Conservation (phyloP, 2,329 filamentous ascomycete genomes). For the Aspergillus tamarii region DNA sequence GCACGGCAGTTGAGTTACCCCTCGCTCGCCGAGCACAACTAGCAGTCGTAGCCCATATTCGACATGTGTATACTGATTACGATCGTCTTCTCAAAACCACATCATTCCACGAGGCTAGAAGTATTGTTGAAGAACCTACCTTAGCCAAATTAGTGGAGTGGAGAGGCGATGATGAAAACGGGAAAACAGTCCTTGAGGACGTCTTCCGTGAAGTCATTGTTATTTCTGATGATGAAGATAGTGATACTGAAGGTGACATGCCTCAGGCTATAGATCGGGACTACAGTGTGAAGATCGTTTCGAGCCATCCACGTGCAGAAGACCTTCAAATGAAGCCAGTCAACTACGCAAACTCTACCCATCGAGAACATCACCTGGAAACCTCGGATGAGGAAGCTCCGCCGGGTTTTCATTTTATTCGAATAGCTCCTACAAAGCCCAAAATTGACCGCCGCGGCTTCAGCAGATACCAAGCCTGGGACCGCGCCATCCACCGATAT, state of each 20-base stretch:
- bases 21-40: constrained; percentile 62
- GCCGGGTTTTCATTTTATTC: constrained; percentile 42
- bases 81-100: constrained; percentile 59
- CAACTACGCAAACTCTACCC: constrained; percentile 25
- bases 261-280: constrained; percentile 33
- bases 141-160: constrained; percentile 63
- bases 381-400: constrained; percentile 40
- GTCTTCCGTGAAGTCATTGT: constrained; percentile 67
- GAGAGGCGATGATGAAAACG: constrained; percentile 62
- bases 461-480: constrained; percentile 52
- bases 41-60: constrained; percentile 64
- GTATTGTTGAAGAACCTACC: constrained; percentile 57
- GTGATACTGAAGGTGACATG: constrained; percentile 42
- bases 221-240: constrained; percentile 64
- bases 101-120: constrained; percentile 58
- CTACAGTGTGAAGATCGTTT: constrained; percentile 48
- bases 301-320: constrained; percentile 40
- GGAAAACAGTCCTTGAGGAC: constrained; percentile 59
- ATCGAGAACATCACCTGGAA: constrained; percentile 29
- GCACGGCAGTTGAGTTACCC: constrained; percentile 57
- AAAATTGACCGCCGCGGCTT: constrained; percentile 48
- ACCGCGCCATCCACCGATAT: constrained; percentile 47
- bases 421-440: constrained; percentile 33
- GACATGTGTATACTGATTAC: constrained; percentile 65
- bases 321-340: constrained; percentile 38